Evolutionary conservation across 139 green algal genomes (phyloP).

Genomic region (Tetradesmus lagerheimii): DNA sequence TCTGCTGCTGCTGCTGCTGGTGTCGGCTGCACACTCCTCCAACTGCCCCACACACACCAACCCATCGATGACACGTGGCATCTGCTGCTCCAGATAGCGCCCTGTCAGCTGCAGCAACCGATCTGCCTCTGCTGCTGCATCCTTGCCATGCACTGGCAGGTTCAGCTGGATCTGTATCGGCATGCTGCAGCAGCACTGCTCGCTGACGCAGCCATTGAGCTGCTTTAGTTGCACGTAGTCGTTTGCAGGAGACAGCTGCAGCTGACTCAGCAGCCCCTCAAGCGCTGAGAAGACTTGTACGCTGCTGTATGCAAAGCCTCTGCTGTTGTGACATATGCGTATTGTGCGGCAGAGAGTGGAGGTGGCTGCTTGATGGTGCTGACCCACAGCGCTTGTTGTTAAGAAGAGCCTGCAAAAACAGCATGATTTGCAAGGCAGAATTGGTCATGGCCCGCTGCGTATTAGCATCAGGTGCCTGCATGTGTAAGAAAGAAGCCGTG

Average conservation of each 20-base stretch:
- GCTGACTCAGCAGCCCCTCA: background rate
- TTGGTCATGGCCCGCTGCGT: background rate
- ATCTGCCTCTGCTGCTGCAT: background rate
- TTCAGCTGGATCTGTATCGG: slow-evolving; percentile 5
- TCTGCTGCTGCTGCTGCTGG: background rate
- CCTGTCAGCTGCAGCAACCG: background rate
- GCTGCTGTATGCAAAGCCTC: background rate
- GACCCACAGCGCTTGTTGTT: background rate
- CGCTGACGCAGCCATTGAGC: background rate
- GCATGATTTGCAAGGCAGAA: background rate
- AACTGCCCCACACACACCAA: background rate
- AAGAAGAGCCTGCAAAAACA: background rate
- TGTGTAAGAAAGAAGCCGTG: too few relatives aligned
- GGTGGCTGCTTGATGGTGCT: background rate
- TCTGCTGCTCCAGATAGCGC: background rate
- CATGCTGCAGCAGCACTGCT: slow-evolving; percentile 33
- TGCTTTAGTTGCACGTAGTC: background rate
- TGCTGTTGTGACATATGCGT: slow-evolving; percentile 7
- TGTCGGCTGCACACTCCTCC: background rate
- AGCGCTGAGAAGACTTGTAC: slow-evolving; percentile 1
- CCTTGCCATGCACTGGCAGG: background rate
- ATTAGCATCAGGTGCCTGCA: too few relatives aligned
- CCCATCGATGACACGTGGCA: background rate
- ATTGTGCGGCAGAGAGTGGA: background rate
- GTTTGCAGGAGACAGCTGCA: background rate